Evolutionary conservation across 225 moss, liverwort and hornwort genomes (phyloP).

Genomic region (Bryum argenteum): DNA sequence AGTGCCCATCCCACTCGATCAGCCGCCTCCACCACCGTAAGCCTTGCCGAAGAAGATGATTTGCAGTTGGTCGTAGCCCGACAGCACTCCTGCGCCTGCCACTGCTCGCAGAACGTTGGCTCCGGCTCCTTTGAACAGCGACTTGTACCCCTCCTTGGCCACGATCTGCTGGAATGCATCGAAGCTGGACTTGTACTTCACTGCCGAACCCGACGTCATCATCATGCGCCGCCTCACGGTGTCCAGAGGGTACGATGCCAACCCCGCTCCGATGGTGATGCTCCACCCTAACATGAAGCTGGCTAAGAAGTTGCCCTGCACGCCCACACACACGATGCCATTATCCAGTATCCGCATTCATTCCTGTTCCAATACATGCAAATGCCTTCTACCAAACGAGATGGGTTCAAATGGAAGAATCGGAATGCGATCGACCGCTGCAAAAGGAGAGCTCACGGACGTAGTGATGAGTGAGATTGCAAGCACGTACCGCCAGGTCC

Average conservation of each 20-base stretch:
- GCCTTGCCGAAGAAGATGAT: conserved; percentile 79
- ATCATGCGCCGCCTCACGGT: conserved; percentile 84
- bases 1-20: not conserved
- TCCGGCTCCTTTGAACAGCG: conserved; percentile 77
- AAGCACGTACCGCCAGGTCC: conserved; percentile 62
- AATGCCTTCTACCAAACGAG: not conserved
- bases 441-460: not conserved
- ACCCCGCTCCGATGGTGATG: conserved; percentile 72
- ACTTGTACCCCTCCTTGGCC: conserved; percentile 63
- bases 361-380: not conserved
- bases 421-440: not conserved
- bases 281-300: conserved; percentile 83
- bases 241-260: conserved; percentile 78
- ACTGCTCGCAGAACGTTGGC: conserved; percentile 76
- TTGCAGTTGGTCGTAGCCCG: conserved; percentile 81
- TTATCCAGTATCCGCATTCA: not conserved
- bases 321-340: not conserved
- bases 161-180: conserved; percentile 64
- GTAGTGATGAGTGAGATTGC: not conserved
- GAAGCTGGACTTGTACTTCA: conserved; percentile 72
- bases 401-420: not conserved
- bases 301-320: conserved; percentile 71
- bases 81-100: conserved; percentile 77
- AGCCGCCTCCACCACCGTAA: conserved; percentile 71
- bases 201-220: conserved; percentile 85